Evolutionary conservation across 1,139 yeast species (phyloP).

Genomic region (Geotrichum klebahnii): DNA sequence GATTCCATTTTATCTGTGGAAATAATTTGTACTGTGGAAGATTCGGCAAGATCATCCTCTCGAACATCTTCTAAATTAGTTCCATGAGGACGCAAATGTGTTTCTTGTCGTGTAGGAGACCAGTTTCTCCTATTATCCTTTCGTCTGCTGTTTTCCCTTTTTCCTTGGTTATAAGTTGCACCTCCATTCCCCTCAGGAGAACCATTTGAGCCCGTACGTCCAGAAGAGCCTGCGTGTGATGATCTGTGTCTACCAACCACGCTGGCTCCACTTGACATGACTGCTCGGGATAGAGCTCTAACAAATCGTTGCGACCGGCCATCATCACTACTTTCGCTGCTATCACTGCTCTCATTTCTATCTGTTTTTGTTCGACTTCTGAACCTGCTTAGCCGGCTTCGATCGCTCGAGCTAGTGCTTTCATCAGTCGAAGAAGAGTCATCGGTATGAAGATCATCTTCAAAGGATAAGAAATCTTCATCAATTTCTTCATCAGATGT

Average conservation of each 20-base stretch:
- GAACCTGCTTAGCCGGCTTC: constrained; percentile 8
- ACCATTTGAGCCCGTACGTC: not conserved
- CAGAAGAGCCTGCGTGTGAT: not conserved
- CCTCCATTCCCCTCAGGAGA: not conserved
- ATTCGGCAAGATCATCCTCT: constrained; percentile 1
- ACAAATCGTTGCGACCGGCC: constrained; percentile 14
- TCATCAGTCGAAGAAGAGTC: not conserved
- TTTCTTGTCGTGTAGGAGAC: not conserved
- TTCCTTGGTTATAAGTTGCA: not conserved
- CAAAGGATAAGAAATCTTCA: constrained; percentile 10
- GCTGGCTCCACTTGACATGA: constrained; percentile 13
- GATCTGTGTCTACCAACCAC: constrained; percentile 5
- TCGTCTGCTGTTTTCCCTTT: not conserved
- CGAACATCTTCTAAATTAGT: constrained; percentile 4
- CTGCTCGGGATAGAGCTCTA: constrained; percentile 18
- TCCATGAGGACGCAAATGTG: not conserved
- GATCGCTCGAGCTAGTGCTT: constrained; percentile 5
- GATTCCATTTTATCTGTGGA: constrained; percentile 3
- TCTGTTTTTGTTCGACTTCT: constrained; percentile 3
- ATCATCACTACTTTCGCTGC: constrained; percentile 6
- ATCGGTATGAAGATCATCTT: constrained; percentile 13
- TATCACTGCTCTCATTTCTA: constrained; percentile 1
- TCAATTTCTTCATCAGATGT: constrained; percentile 13
- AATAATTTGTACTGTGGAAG: constrained; percentile 1
- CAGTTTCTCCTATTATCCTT: not conserved